Percentiles rank a stretch among this genome's conserved stretches.
These are phyloP conservation scores for Flaveria brownii DNA, from an alignment of 129 eudicot species.

Conservation along the genomic window DNA sequence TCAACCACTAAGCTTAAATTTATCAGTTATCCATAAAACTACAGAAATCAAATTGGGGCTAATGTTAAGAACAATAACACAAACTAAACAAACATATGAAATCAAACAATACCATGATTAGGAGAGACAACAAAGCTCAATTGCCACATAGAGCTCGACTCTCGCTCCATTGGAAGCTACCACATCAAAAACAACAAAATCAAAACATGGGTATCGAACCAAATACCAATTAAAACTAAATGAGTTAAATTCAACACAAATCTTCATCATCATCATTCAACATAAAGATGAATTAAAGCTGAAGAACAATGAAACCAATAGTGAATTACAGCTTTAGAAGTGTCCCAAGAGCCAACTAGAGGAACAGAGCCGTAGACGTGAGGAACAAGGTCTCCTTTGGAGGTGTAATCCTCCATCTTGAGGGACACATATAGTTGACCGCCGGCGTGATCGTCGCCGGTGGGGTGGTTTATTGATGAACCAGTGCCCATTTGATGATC, in stretches of 20 bases:
- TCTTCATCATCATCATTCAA: not conserved
- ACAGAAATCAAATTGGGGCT: constrained; percentile 17
- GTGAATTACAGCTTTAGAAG: constrained; percentile 72
- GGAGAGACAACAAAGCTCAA: constrained; percentile 91
- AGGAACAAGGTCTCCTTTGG: constrained; percentile 66
- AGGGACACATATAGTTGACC: constrained; percentile 94
- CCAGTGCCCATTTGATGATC: constrained; percentile 64
- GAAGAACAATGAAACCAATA: not conserved
- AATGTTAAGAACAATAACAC: not conserved
- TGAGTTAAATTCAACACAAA: not conserved
- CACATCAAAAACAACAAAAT: not conserved
- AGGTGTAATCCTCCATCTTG: constrained; percentile 77
- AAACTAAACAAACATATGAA: constrained; percentile 4
- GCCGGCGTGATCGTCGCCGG: constrained; percentile 63
- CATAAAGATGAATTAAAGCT: not conserved
- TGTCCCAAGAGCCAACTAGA: constrained; percentile 87
- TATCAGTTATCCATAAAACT: not conserved
- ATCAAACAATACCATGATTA: constrained; percentile 65
- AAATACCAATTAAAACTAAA: too few relatives aligned
- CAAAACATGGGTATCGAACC: not conserved
- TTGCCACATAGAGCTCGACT: constrained; percentile 84
- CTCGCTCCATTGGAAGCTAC: constrained; percentile 90
- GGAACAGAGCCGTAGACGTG: constrained; percentile 88
- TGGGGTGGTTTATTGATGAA: constrained; percentile 56
- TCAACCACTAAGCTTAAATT: constrained; percentile 1